Percentiles rank a stretch among this genome's conserved stretches.
Evolutionary conservation across 495 filamentous ascomycete species (phyloP).

Genomic region (Xylaria venustula): DNA sequence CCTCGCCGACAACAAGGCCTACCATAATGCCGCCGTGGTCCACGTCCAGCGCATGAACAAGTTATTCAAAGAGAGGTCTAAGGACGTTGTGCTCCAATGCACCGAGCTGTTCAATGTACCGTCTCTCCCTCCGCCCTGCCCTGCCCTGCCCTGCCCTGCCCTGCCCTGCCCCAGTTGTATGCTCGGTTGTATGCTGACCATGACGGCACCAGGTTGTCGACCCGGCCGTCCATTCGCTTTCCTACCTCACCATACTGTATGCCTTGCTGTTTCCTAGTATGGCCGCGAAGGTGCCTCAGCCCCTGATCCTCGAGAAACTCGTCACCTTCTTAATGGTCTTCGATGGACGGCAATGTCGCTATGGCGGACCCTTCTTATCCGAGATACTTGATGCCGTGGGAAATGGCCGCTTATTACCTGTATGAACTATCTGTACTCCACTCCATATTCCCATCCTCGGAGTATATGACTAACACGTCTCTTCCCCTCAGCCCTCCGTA

Average conservation of each 20-base stretch:
- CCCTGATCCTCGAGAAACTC: conserved; percentile 31
- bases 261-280: conserved; percentile 19
- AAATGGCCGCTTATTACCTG: conserved; percentile 35
- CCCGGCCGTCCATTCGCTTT: conserved; percentile 41
- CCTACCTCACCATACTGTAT: conserved; percentile 41
- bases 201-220: conserved; percentile 33
- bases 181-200: conserved; percentile 11
- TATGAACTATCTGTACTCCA: no score
- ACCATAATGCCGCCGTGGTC: conserved; percentile 26
- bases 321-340: conserved; percentile 43
- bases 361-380: conserved; percentile 31
- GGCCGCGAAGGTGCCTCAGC: conserved; percentile 18
- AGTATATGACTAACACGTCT: no score
- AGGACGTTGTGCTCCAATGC: conserved; percentile 15
- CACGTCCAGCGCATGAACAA: conserved; percentile 35
- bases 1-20: conserved; percentile 18
- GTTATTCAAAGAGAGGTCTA: conserved; percentile 27
- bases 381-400: conserved; percentile 28
- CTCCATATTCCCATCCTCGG: no score
- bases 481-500: conserved; percentile 50
- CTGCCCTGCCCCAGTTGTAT: no score
- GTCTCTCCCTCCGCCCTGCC: not conserved
- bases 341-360: conserved; percentile 47
- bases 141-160: no score
- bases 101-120: conserved; percentile 35